Evolutionary conservation across 257 asterid genomes (phyloP).

Genomic region (Cynanchum wilfordii): DNA sequence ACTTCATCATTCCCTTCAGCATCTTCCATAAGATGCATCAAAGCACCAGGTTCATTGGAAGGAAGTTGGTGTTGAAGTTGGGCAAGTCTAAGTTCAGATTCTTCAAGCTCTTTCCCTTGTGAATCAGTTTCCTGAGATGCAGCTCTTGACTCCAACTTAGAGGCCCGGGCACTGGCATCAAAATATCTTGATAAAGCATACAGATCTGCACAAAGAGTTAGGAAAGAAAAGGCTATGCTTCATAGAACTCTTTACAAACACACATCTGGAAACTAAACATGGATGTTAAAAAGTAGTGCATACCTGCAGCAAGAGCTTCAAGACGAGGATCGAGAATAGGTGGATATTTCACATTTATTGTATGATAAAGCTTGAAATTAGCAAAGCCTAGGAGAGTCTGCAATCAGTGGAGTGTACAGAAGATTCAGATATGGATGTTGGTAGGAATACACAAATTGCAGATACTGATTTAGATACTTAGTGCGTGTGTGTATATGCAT

Average conservation of each 20-base stretch:
- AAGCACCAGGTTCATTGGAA: conserved; percentile 82
- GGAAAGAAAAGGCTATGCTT: neutral
- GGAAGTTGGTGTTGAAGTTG: conserved; percentile 90
- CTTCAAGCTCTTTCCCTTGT: conserved; percentile 37
- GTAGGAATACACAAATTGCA: conserved; percentile 1
- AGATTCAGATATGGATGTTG: neutral
- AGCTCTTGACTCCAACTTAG: conserved; percentile 31
- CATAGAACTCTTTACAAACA: neutral
- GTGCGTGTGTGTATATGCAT: too few species aligned
- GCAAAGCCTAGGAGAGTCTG: conserved; percentile 84
- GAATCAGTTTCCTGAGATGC: conserved; percentile 36
- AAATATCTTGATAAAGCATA: conserved; percentile 85
- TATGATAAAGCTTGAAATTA: conserved; percentile 64
- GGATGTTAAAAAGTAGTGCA: neutral
- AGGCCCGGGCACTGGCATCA: conserved; percentile 52
- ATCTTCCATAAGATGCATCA: conserved; percentile 73
- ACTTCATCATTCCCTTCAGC: conserved; percentile 56
- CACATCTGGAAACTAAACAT: neutral
- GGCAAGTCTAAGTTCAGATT: conserved; percentile 82
- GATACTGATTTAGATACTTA: neutral
- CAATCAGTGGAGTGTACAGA: conserved; percentile 18
- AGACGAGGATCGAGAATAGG: conserved; percentile 87
- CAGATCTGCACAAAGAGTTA: conserved; percentile 55
- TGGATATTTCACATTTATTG: conserved; percentile 74
- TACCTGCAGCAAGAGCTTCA: conserved; percentile 92